Evolutionary conservation across 805 yeast species (phyloP), one percentile per base, ranked within the genome.

Genomic region (Saccharomycopsis malanga): DNA sequence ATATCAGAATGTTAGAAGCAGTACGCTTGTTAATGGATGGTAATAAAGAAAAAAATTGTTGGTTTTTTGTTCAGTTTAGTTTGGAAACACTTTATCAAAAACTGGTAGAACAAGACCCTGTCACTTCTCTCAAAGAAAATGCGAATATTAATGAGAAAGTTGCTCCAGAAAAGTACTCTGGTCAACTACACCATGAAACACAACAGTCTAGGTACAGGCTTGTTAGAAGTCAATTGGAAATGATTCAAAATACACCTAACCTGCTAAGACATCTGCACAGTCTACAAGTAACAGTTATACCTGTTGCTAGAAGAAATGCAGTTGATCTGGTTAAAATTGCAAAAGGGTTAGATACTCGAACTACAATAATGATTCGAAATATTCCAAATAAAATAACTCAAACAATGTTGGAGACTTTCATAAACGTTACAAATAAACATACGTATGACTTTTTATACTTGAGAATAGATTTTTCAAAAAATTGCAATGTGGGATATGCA

Each of bases 401-500:
- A 52, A 60, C 65, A 29, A 66, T 68, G 53, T 63, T 76, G 35
- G 71, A 74, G 52, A 65, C 63, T 25, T 69, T 70, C 54, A 57
- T 76, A 27, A 77, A 75, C 53, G 61, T 54, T 22, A 72, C 77
- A 2, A 72, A 70, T 56, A 55, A 59, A 52, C 49, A 58, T 30
- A 60, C 67, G 21, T 67, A 65, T 48, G 66, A 67, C 35, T 67
- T 67, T 55, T 50, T 73, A 37, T 74, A 73, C 53, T 57, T 73
- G 53, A 65, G 80, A 45, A 72, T 76, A 53, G 80, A 75, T 56
- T 76, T 73, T 56, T 65, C 62, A 45, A 75, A 71, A 54, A 67
- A 66, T 47, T 73, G 79, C 65, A 75, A 76, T 49, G 79, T 74
- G 25, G 80, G 80, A 4, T 74, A 74, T 59, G 80, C 79, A 3